Evolutionary conservation across 768 basidiomycete species (phyloP), one percentile per base, ranked within the genome.

Genomic region (Sporobolomyces phaffii): DNA sequence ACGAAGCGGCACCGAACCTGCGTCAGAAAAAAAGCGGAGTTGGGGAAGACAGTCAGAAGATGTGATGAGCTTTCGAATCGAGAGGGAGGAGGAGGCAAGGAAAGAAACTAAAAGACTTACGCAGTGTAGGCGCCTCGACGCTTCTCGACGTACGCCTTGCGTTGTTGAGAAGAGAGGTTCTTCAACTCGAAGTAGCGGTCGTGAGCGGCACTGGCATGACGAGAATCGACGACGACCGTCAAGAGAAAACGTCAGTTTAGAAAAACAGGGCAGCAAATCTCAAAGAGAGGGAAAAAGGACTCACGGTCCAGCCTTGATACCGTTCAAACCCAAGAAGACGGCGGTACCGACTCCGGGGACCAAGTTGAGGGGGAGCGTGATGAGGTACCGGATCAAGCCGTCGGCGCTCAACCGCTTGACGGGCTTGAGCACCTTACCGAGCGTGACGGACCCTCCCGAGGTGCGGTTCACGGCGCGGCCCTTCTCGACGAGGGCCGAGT

Each of bases 141-240:
- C 66, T 81, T 76, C 56, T 81, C 72, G 26, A 87, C 80, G 36
- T 57, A 67, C 22, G n/a, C 14, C 5, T 61, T 17, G 65, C 82
- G 82, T 14, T 77, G 76, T 26, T 81, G 75, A 40, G 81, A 79
- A 64, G 82, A 80, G 20, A 74, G 60, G 33, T 79, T 78, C 76
- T 86, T 87, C 52, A 87, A 80, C 77, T 86, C 83, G 79, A 87
- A 89, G 76, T 87, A 89, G 45, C 86, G 81, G 10, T 81, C 74
- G 76, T 87, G 70, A 3, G 58, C 41, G 85, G 86, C 84, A 4
- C 86, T 86, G 29, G 9, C 17, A 17, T 38, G 9, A n/a, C n/a
- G n/a, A n/a, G n/a, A n/a, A n/a, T n/a, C 77, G 67, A 68, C n/a
- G 17, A 38, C 31, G 17, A n/a, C 24, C 11, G 38, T 28, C 26